Percentiles rank a stretch among this genome's conserved stretches.
Evolutionary conservation across 345 rosid species (phyloP).

Genomic region (Eucalyptus albens): DNA sequence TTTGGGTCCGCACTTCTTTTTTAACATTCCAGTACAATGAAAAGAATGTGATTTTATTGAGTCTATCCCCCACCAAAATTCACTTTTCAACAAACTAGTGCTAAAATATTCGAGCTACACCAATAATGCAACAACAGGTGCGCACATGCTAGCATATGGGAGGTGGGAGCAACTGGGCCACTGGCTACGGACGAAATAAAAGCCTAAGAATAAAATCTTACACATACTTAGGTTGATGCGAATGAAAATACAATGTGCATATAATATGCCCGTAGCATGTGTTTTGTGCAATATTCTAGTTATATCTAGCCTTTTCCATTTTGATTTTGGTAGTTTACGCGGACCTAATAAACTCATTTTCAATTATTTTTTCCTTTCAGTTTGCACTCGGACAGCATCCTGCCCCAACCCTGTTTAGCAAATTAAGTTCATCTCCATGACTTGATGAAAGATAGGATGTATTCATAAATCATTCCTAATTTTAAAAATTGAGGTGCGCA

Average conservation of each 20-base stretch:
- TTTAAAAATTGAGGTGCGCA: not conserved
- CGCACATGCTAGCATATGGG: not conserved
- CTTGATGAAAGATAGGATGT: not conserved
- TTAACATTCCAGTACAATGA: not conserved
- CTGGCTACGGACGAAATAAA: not conserved
- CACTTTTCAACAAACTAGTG: not conserved
- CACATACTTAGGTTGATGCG: not conserved
- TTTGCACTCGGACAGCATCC: not conserved
- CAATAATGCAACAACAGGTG: not conserved
- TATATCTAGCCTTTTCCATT: not conserved
- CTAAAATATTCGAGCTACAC: not conserved
- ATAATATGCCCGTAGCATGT: not conserved
- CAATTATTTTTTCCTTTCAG: not conserved
- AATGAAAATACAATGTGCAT: not conserved
- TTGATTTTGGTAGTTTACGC: not conserved
- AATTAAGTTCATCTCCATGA: not conserved
- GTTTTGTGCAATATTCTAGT: not conserved
- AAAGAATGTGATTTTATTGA: not conserved
- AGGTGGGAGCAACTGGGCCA: not conserved
- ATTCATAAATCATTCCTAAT: not conserved
- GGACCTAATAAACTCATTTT: not conserved
- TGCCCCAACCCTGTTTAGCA: not conserved
- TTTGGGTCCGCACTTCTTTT: not conserved
- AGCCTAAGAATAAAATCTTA: not conserved
- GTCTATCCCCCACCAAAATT: not conserved